Conservation (phyloP, 192 early-diverging fungal species). For the Dimargaris xerosporica region DNA sequence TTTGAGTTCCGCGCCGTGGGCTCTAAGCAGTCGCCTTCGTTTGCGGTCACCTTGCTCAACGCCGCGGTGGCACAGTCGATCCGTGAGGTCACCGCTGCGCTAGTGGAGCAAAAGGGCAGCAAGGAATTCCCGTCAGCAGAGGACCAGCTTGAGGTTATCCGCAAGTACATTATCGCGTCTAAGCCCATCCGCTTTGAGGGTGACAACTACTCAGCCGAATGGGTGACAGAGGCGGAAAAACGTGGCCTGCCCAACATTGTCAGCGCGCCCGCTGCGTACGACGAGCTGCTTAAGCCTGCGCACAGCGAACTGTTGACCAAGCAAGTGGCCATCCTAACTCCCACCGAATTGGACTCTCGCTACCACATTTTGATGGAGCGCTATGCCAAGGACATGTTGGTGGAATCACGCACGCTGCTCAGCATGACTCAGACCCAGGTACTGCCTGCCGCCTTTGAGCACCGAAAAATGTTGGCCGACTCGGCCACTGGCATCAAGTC, state of each 20-base stretch:
- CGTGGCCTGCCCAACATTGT: constrained; percentile 95
- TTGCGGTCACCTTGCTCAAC: constrained; percentile 90
- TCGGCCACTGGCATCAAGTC: constrained; percentile 55
- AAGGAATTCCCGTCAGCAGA: constrained; percentile 64
- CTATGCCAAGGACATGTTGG: constrained; percentile 90
- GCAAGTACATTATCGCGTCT: constrained; percentile 60
- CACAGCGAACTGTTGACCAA: constrained; percentile 64
- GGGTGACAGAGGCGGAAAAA: constrained; percentile 80
- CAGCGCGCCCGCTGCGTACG: constrained; percentile 79
- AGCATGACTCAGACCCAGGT: constrained; percentile 71
- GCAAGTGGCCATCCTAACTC: constrained; percentile 69
- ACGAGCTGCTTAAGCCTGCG: constrained; percentile 49
- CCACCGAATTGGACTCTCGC: constrained; percentile 76
- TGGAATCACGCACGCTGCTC: constrained; percentile 82
- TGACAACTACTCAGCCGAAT: constrained; percentile 93
- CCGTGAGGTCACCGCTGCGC: constrained; percentile 47
- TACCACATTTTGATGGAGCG: constrained; percentile 95
- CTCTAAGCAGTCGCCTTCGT: constrained; percentile 93
- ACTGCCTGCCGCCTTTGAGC: constrained; percentile 73
- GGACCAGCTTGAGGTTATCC: constrained; percentile 82
- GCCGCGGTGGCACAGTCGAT: constrained; percentile 77
- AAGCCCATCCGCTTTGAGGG: constrained; percentile 91
- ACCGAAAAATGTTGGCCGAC: constrained; percentile 79
- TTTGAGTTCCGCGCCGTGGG: constrained; percentile 99
- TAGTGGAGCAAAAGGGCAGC: constrained; percentile 68